A percentile compares a stretch with the other conserved stretches of the same genome.
phyloP scores from a whole-genome alignment of 2,329 filamentous ascomycete species.

The Phialocephala sp. region DNA sequence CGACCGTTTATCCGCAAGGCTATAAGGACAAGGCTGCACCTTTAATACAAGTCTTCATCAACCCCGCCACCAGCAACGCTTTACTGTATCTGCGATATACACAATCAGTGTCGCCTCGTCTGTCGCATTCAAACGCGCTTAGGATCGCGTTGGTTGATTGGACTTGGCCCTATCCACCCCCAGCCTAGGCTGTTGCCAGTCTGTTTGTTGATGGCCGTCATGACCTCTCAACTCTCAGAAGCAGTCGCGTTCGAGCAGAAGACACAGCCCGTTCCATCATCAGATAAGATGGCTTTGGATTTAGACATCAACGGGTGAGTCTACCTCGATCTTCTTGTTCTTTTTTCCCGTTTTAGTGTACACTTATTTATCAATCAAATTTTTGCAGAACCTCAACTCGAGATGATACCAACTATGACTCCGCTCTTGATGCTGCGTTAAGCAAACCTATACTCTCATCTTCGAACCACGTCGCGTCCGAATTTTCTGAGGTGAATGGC shows the following conservation, averaged over 20 bases:
- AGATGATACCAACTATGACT: constrained; percentile 39
- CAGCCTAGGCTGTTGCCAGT: constrained; percentile 29
- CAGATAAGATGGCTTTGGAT: constrained; percentile 58
- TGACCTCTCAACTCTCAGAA: constrained; percentile 53
- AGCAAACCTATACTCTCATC: constrained; percentile 28
- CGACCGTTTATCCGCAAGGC: constrained; percentile 18
- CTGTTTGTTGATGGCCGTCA: constrained; percentile 55
- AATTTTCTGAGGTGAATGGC: constrained; percentile 32
- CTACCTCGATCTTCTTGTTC: constrained; percentile 41
- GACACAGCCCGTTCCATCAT: constrained; percentile 51
- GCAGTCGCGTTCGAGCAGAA: constrained; percentile 54
- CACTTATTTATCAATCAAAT: constrained; percentile 43
- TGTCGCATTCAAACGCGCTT: constrained; percentile 17
- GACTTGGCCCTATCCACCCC: constrained; percentile 8
- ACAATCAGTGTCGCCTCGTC: constrained; percentile 26
- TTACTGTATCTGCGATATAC: constrained; percentile 4
- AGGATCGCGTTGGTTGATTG: constrained; percentile 21
- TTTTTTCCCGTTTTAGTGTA: constrained; percentile 37
- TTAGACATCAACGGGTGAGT: constrained; percentile 65
- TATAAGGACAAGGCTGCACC: constrained; percentile 29
- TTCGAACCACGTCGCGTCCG: constrained; percentile 18
- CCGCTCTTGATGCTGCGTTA: constrained; percentile 30
- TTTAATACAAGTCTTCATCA: constrained; percentile 10
- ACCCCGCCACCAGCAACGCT: constrained; percentile 5
- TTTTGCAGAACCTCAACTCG: constrained; percentile 40